phyloP scores from a whole-genome alignment of 2,329 filamentous ascomycete genomes.

The Hypoxylon sp. region DNA sequence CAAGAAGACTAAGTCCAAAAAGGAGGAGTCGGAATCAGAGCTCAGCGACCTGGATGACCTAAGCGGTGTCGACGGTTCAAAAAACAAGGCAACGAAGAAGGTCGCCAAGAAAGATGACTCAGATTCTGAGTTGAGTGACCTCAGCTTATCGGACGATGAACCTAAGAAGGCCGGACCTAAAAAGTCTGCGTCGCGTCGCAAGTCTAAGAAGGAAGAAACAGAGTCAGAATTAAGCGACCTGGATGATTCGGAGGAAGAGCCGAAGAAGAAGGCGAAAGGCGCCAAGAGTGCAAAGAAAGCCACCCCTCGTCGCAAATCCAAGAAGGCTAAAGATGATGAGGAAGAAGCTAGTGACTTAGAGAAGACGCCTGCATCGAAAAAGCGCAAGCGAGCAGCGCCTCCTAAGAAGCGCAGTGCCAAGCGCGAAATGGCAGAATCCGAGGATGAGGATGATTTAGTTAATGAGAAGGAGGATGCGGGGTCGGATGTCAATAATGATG shows the following conservation, averaged over 20 bases:
- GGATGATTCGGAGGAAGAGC: slow-evolving; percentile 51
- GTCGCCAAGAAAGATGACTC: slow-evolving; percentile 44
- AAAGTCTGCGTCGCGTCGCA: slow-evolving; percentile 31
- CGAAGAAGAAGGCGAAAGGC: slow-evolving; percentile 47
- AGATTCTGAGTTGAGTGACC: slow-evolving; percentile 49
- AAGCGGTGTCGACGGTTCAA: slow-evolving; percentile 47
- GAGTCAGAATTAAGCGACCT: slow-evolving; percentile 47
- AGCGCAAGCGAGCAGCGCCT: slow-evolving; percentile 49
- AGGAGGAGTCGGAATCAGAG: slow-evolving; percentile 51
- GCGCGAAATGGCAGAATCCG: slow-evolving; percentile 49
- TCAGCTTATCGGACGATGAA: slow-evolving; percentile 48
- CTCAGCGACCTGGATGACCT: slow-evolving; percentile 47
- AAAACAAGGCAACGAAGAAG: slow-evolving; percentile 45
- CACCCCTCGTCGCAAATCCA: slow-evolving; percentile 49
- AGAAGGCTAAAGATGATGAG: slow-evolving; percentile 54
- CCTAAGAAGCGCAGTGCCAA: slow-evolving; percentile 45
- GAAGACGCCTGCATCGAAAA: slow-evolving; percentile 35
- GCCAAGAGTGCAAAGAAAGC: slow-evolving; percentile 39
- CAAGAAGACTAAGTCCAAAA: slow-evolving; percentile 53
- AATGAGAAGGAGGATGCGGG: slow-evolving; percentile 41
- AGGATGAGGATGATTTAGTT: slow-evolving; percentile 45
- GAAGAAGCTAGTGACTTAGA: slow-evolving; percentile 50
- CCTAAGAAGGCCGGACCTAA: slow-evolving; percentile 37
- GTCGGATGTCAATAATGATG: slow-evolving; percentile 10
- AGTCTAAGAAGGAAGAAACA: slow-evolving; percentile 43